Conservation (phyloP, 371 early-diverging fungal genomes). For the Actinomucor elegans region DNA sequence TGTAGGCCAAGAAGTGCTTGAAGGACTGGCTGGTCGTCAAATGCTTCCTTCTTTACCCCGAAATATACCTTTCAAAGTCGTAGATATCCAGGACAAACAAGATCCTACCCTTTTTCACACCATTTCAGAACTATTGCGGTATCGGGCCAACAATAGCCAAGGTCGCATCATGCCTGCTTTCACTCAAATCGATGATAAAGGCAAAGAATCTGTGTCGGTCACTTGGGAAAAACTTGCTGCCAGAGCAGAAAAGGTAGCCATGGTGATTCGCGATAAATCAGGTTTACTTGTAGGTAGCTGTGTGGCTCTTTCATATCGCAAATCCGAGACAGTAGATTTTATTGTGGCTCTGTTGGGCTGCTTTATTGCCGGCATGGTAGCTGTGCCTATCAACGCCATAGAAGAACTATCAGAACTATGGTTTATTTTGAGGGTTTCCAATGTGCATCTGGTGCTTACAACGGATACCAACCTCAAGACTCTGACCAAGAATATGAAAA, state of each 20-base stretch:
- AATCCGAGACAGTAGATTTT: slow-evolving; percentile 74
- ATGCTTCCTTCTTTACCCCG: slow-evolving; percentile 36
- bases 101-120: slow-evolving; percentile 42
- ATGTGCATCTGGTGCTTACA: slow-evolving; percentile 64
- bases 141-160: slow-evolving; percentile 43
- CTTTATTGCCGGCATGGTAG: slow-evolving; percentile 75
- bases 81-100: slow-evolving; percentile 23
- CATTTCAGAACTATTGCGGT: slow-evolving; percentile 55
- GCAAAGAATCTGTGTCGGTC: slow-evolving; percentile 59
- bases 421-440: slow-evolving; percentile 66
- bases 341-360: slow-evolving; percentile 74
- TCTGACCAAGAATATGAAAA: slow-evolving; percentile 61
- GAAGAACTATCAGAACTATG: slow-evolving; percentile 76
- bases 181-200: slow-evolving; percentile 67
- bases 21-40: slow-evolving; percentile 34
- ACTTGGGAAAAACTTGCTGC: slow-evolving; percentile 74
- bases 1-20: slow-evolving; percentile 7
- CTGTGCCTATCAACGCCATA: slow-evolving; percentile 76
- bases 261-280: slow-evolving; percentile 60
- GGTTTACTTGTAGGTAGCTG: slow-evolving; percentile 58
- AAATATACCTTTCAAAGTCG: slow-evolving; percentile 26
- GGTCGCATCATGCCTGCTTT: slow-evolving; percentile 56
- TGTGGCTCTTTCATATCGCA: slow-evolving; percentile 73
- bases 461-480: slow-evolving; percentile 75
- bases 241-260: slow-evolving; percentile 69